phyloP scores from a whole-genome alignment of 2,329 filamentous ascomycete species.

The Botrytis pseudocinerea region DNA sequence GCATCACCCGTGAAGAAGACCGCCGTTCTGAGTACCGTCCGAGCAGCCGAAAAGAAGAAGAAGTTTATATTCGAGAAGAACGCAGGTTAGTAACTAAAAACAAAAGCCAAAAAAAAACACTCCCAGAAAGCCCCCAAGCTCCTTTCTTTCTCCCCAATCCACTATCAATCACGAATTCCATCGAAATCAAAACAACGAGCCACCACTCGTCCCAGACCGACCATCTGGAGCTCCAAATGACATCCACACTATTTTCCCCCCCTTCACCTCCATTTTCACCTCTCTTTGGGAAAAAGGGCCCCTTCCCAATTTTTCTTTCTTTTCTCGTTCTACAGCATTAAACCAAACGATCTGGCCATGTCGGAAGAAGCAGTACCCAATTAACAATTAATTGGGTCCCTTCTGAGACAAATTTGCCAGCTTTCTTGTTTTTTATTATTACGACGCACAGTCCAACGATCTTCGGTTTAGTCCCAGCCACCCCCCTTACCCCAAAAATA shows the following conservation, averaged over 20 bases:
- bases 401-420: conserved; percentile 26
- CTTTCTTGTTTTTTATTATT: conserved; percentile 22
- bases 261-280: conserved; percentile 18
- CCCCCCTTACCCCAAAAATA: conserved; percentile 25
- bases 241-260: background rate
- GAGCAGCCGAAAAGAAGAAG: conserved; percentile 53
- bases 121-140: background rate
- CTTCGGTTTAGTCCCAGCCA: conserved; percentile 19
- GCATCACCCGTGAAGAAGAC: conserved; percentile 74
- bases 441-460: conserved; percentile 25
- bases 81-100: conserved; percentile 50
- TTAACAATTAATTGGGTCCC: conserved; percentile 24
- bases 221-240: background rate
- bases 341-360: conserved; percentile 13
- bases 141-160: conserved; percentile 1
- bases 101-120: no score
- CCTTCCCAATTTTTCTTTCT: conserved; percentile 5
- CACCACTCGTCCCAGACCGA: background rate
- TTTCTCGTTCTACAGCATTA: conserved; percentile 18
- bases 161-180: background rate
- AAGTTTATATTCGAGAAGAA: conserved; percentile 56
- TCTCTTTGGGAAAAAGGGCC: background rate
- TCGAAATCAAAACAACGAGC: background rate
- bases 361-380: conserved; percentile 20
- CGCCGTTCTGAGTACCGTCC: conserved; percentile 63